Base-by-base conservation (phyloP, 805 yeast genomes). In the Zygoascus bituminiphila region DNA sequence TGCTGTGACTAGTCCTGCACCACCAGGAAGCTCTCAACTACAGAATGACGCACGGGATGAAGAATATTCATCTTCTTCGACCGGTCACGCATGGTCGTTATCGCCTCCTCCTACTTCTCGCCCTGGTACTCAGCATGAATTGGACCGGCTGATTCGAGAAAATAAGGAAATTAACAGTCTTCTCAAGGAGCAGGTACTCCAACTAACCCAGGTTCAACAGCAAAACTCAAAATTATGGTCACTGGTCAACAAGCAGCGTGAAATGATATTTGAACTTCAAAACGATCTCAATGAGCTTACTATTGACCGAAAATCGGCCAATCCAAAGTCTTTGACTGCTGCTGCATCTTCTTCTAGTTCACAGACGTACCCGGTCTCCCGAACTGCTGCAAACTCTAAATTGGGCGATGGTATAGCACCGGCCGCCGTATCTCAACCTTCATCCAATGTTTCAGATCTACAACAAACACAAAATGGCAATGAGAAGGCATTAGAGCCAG, bases 181-280 rank as follows among this genome's bases (percentile, higher is more conserved):
- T 14, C 39, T 15, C 22, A 19, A 36, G 20, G 39, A 9, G 22
- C 39, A 36, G 39, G 39, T 7, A 4, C 4, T 36, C 21, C 20
- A 36, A 15, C 22, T 4, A 20, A 20, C 22, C 17, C 39, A 36
- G 21, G 22, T 36, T 15, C 39, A 36, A 15, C 7, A 29, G 33
- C 33, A 57, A 47, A 57, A 56, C 41, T 38, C 56, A 5, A 58
- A 57, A 46, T 52, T 57, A 29, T 56, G 60, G 60, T 31, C 49
- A 37, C 42, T 56, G 41, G 57, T 56, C 39, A 51, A 51, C 33
- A 47, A 53, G 33, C 61, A 57, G 35, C 54, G 57, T 7, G 48
- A 45, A 22, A 55, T 56, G 51, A 57, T 57, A 29, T 41, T 57
- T 12, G 58, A 57, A 19, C 48, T 57, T 7, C 59, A 53, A 26